These are phyloP conservation scores for Hymenotorrendiella dingleyae DNA, from an alignment of 2,329 filamentous ascomycete genomes.

Conservation along the genomic window DNA sequence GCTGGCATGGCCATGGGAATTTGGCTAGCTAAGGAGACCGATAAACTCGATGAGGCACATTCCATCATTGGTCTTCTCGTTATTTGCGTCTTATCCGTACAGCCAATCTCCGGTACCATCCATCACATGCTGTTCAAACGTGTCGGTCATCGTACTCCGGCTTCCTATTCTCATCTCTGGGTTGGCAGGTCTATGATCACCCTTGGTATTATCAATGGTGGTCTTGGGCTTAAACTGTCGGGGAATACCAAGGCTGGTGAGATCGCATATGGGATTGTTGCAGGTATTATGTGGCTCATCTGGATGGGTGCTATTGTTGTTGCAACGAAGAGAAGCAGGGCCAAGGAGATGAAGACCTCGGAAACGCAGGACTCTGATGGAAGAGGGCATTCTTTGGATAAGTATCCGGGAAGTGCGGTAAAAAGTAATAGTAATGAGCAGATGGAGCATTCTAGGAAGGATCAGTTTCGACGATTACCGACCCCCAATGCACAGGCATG, in stretches of 20 bases:
- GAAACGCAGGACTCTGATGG: not conserved
- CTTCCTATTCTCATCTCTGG: slow-evolving; percentile 50
- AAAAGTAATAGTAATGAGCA: too few species aligned
- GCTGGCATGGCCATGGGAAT: slow-evolving; percentile 54
- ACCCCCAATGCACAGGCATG: too few species aligned
- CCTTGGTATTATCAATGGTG: slow-evolving; percentile 58
- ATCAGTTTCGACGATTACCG: too few species aligned
- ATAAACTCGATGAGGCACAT: slow-evolving; percentile 33
- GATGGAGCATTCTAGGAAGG: too few species aligned
- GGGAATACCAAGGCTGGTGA: slow-evolving; percentile 35
- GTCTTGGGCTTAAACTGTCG: slow-evolving; percentile 51
- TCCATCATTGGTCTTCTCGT: slow-evolving; percentile 51
- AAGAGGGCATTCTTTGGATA: too few species aligned
- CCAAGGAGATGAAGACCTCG: not conserved
- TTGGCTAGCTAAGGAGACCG: slow-evolving; percentile 28
- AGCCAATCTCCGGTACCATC: slow-evolving; percentile 50
- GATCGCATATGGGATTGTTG: slow-evolving; percentile 51
- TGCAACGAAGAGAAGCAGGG: not conserved
- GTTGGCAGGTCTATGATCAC: slow-evolving; percentile 52
- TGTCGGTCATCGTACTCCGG: slow-evolving; percentile 41
- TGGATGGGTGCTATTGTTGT: slow-evolving; percentile 37
- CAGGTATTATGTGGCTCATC: slow-evolving; percentile 41
- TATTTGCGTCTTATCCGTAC: slow-evolving; percentile 45
- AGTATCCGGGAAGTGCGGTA: too few species aligned
- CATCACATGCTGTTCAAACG: slow-evolving; percentile 49